Conservation (phyloP, 768 basidiomycete genomes). For the Ephemerocybe angulata region DNA sequence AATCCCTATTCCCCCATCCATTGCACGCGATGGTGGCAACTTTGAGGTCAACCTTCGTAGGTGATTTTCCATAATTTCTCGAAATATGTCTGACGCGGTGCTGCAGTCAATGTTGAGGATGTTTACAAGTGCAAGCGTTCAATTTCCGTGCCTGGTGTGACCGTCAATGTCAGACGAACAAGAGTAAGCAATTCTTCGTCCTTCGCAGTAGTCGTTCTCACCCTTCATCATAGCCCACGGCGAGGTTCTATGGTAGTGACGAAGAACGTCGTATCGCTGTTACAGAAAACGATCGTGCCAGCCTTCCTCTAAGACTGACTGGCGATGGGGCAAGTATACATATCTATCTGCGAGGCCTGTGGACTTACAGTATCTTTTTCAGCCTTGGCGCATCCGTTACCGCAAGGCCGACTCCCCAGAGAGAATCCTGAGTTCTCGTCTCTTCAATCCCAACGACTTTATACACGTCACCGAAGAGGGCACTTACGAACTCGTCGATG, state of each 20-base stretch:
- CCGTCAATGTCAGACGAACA: conserved; percentile 79
- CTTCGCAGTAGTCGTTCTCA: neutral
- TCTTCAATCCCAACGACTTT: conserved; percentile 65
- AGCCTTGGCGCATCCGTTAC: conserved; percentile 91
- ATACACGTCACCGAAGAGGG: conserved; percentile 75
- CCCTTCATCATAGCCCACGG: conserved; percentile 62
- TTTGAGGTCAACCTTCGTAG: conserved; percentile 79
- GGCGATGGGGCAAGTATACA: conserved; percentile 73
- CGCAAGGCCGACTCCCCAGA: conserved; percentile 46
- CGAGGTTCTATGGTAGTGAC: conserved; percentile 73
- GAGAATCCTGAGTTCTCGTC: conserved; percentile 34
- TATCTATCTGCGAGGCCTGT: neutral
- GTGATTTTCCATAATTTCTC: conserved; percentile 14
- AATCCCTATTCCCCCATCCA: conserved; percentile 63
- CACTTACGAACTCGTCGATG: conserved; percentile 68
- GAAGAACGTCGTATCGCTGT: conserved; percentile 57
- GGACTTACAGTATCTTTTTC: conserved; percentile 7
- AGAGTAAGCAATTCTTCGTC: conserved; percentile 46
- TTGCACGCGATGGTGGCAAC: conserved; percentile 66
- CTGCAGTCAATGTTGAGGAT: conserved; percentile 80
- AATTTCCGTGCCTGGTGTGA: conserved; percentile 70
- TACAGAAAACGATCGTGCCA: conserved; percentile 68
- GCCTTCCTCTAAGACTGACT: conserved; percentile 79
- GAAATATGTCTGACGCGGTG: neutral
- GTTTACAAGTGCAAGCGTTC: conserved; percentile 80